Conservation (phyloP, 2,329 filamentous ascomycete genomes). For the Penicillium sp. region DNA sequence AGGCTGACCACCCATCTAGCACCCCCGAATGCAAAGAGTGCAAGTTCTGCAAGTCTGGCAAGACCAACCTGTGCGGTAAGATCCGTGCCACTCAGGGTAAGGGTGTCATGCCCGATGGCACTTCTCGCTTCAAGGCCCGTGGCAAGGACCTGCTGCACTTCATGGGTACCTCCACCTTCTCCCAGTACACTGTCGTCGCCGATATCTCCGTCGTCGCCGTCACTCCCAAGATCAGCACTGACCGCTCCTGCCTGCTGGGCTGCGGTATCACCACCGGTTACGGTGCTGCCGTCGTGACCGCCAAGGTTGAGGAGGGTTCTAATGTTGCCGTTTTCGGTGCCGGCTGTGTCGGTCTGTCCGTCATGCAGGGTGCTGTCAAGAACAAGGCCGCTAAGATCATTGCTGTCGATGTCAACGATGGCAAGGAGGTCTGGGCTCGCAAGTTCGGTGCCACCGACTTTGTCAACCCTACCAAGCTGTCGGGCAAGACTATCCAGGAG, state of each 20-base stretch:
- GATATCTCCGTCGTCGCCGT: slow-evolving; percentile 98
- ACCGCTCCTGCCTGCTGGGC: slow-evolving; percentile 92
- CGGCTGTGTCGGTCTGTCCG: slow-evolving; percentile 92
- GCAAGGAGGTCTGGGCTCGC: slow-evolving; percentile 86
- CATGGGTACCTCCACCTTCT: slow-evolving; percentile 99
- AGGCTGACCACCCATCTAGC: slow-evolving; percentile 52
- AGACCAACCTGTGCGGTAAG: slow-evolving; percentile 99
- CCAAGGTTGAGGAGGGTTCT: slow-evolving; percentile 85
- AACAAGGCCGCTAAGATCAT: slow-evolving; percentile 71
- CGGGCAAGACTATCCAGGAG: slow-evolving; percentile 79
- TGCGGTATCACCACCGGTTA: slow-evolving; percentile 99
- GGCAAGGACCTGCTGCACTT: slow-evolving; percentile 96
- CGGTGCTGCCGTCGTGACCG: slow-evolving; percentile 91
- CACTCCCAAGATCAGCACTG: slow-evolving; percentile 87
- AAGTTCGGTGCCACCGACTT: slow-evolving; percentile 98
- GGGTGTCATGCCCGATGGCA: slow-evolving; percentile 97
- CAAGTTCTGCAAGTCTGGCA: slow-evolving; percentile 99
- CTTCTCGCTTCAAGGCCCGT: slow-evolving; percentile 90
- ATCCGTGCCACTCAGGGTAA: slow-evolving; percentile 95
- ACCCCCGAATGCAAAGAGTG: slow-evolving; percentile 96
- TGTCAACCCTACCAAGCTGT: slow-evolving; percentile 85
- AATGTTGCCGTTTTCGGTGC: slow-evolving; percentile 93
- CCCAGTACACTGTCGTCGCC: slow-evolving; percentile 97
- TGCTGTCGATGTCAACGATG: slow-evolving; percentile 79
- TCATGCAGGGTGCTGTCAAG: slow-evolving; percentile 89